phyloP scores from a whole-genome alignment of 1,284 basidiomycete species.

The Testicularia cyperi region DNA sequence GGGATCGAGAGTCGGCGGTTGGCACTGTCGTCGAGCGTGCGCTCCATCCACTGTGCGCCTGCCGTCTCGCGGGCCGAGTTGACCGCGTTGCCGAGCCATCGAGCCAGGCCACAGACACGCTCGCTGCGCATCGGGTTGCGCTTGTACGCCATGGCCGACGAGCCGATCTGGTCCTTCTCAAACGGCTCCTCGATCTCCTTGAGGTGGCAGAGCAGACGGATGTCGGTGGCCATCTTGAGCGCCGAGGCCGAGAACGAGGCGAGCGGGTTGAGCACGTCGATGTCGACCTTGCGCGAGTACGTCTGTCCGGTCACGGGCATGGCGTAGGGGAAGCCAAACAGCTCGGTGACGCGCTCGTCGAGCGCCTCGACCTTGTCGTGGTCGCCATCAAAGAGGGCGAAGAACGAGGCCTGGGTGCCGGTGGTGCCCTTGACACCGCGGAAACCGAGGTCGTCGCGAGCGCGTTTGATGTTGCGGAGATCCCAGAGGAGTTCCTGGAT shows the following conservation, averaged over 20 bases:
- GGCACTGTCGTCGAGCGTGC: conserved; percentile 67
- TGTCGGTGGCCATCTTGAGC: conserved; percentile 96
- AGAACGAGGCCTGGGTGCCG: conserved; percentile 94
- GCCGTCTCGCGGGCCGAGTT: conserved; percentile 63
- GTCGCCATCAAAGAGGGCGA: conserved; percentile 90
- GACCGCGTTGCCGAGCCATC: conserved; percentile 69
- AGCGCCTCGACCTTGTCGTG: conserved; percentile 81
- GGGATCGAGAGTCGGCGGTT: conserved; percentile 94
- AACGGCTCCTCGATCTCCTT: conserved; percentile 99
- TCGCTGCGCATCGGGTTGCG: conserved; percentile 99
- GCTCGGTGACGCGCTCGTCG: conserved; percentile 73
- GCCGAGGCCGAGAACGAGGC: conserved; percentile 91
- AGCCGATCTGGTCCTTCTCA: conserved; percentile 97
- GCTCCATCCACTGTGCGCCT: conserved; percentile 59
- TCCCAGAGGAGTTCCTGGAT: conserved; percentile 94
- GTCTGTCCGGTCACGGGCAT: conserved; percentile 99
- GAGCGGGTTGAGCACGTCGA: conserved; percentile 85
- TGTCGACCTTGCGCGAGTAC: conserved; percentile 95
- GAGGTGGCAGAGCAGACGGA: conserved; percentile 65
- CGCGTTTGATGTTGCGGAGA: conserved; percentile 86
- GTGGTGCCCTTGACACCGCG: conserved; percentile 98
- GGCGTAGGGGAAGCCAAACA: conserved; percentile 87
- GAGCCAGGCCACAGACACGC: conserved; percentile 88
- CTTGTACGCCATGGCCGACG: conserved; percentile 97
- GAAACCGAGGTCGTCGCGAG: conserved; percentile 91